Evolutionary conservation across 441 rosid species (phyloP).

Genomic region (Croton laevigatus): DNA sequence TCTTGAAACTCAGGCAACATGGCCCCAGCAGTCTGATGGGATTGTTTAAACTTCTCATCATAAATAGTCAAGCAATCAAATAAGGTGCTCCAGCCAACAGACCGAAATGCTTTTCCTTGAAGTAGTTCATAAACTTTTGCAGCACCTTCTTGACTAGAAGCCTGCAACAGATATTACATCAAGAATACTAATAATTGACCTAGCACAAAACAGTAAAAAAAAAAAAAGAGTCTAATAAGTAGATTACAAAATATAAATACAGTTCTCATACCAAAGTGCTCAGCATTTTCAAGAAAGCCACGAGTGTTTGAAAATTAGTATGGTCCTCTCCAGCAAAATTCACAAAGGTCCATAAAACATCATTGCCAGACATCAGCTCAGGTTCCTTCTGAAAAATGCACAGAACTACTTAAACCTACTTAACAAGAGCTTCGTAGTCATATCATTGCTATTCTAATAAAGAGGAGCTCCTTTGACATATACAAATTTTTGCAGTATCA

Average conservation of each 20-base stretch:
- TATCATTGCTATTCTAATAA: not conserved
- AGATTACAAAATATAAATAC: slow-evolving; percentile 13
- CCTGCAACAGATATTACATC: slow-evolving; percentile 46
- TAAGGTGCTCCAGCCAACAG: slow-evolving; percentile 93
- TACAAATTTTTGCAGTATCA: not conserved
- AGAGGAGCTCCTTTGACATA: not conserved
- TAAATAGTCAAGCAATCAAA: slow-evolving; percentile 84
- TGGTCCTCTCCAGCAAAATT: slow-evolving; percentile 99
- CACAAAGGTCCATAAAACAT: slow-evolving; percentile 96
- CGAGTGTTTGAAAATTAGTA: slow-evolving; percentile 90
- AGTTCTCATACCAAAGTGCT: slow-evolving; percentile 77
- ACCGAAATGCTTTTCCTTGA: slow-evolving; percentile 82
- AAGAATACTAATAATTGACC: slow-evolving; percentile 23
- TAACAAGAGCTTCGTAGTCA: not conserved
- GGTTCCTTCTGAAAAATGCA: slow-evolving; percentile 75
- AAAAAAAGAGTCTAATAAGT: slow-evolving; percentile 5
- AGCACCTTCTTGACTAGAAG: slow-evolving; percentile 94
- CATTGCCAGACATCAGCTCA: slow-evolving; percentile 87
- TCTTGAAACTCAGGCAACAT: slow-evolving; percentile 90
- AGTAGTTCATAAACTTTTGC: slow-evolving; percentile 89
- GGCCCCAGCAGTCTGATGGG: slow-evolving; percentile 85
- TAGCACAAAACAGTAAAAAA: slow-evolving; percentile 1
- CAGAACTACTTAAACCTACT: not conserved
- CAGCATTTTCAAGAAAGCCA: slow-evolving; percentile 92
- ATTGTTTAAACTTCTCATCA: slow-evolving; percentile 87